Conservation (phyloP, 306 rosid species). For the Astragalus glycyphyllos region DNA sequence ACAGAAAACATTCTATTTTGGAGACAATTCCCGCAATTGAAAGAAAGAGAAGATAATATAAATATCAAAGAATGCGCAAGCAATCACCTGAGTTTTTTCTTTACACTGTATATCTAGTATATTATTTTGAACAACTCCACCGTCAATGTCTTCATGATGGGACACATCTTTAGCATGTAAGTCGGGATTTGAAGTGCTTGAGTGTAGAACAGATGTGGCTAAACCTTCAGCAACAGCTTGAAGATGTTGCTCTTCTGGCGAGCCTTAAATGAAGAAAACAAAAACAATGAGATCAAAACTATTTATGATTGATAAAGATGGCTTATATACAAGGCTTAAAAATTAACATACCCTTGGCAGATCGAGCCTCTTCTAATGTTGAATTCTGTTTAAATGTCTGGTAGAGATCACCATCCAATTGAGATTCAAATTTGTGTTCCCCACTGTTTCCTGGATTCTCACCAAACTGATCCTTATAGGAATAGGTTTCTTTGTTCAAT, state of each 20-base stretch:
- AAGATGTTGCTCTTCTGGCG: constrained; percentile 81
- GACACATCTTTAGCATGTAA: constrained; percentile 52
- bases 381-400: constrained; percentile 60
- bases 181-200: constrained; percentile 60
- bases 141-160: constrained; percentile 46
- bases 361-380: constrained; percentile 56
- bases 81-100: constrained; percentile 57
- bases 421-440: constrained; percentile 56
- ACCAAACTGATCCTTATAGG: constrained; percentile 56
- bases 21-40: constrained; percentile 9
- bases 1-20: constrained; percentile 24
- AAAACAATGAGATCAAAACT: constrained; percentile 29
- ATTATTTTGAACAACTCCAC: constrained; percentile 52
- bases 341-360: constrained; percentile 58
- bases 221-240: constrained; percentile 96
- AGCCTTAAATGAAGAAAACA: constrained; percentile 48
- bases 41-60: constrained; percentile 22
- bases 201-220: constrained; percentile 82
- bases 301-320: constrained; percentile 30
- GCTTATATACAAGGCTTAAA: constrained; percentile 2
- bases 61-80: constrained; percentile 11
- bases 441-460: constrained; percentile 56
- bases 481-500: constrained; percentile 55
- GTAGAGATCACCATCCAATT: constrained; percentile 55
- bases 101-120: constrained; percentile 44